Base-by-base conservation (phyloP, 306 rosid genomes). In the Leucaena leucocephala region DNA sequence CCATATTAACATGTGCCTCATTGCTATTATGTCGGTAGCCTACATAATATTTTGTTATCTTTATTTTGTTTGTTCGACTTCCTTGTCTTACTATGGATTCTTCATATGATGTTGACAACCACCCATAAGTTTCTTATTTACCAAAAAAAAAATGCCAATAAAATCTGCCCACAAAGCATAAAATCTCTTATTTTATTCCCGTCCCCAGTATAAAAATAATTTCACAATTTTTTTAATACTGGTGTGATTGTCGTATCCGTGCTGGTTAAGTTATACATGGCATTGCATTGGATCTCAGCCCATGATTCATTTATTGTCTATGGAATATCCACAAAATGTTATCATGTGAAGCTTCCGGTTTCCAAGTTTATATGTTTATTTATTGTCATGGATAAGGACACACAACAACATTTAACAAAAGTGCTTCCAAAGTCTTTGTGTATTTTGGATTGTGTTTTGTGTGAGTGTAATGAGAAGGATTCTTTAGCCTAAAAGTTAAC, bases 161-260 rank as follows among this genome's bases (percentile, higher is more conserved):
- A 75, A 82, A 85, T 85, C 86, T 85, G 69, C 19, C 59, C 22
- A 19, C 17, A 44, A 64, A 78, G 72, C 79, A 85, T 44, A 46
- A 82, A 70, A 82, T 85, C 88, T 85, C 11, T 3, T 85, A 78
- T 78, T 82, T 82, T 70, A 78, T 78, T 78, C 52, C 59, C 8
- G 21, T 54, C 38, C 52, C 13, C 59, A 45, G 35, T 63, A 45
- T 44, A 0, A 68, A 77, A 77, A 10, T 22, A 21, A 58, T n/a
- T 75, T 61, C 48, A 4, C 6, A 19, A 27, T 27, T 27, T 27
- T 27, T 27, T 27, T 27, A 27, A 27, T 27, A 27, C 27, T 27
- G 27, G 27, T 27, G 1, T 27, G 27, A 27, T 27, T 27, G 27
- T 27, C n/a, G n/a, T 14, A 63, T 63, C 8, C 0, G n/a, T 63